Conservation (phyloP, 345 rosid species). For the Arabis hirsuta region DNA sequence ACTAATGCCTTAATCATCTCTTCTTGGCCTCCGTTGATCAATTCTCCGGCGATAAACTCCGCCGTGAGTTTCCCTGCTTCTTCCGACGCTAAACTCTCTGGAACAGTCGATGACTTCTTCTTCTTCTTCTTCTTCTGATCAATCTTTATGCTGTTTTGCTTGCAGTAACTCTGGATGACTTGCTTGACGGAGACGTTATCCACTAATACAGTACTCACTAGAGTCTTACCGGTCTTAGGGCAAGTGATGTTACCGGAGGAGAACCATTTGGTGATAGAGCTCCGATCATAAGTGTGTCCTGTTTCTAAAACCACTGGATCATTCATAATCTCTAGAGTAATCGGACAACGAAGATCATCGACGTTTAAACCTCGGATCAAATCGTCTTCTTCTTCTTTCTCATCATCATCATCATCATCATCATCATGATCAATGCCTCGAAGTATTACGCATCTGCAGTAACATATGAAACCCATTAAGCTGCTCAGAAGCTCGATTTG, state of each 20-base stretch:
- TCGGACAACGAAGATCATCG: conserved; percentile 77
- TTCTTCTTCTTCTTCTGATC: conserved; percentile 29
- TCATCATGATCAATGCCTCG: conserved; percentile 45
- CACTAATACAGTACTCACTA: conserved; percentile 47
- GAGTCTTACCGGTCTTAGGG: conserved; percentile 70
- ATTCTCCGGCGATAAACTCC: conserved; percentile 52
- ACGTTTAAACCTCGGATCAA: conserved; percentile 42
- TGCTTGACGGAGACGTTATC: conserved; percentile 57
- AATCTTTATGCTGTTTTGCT: conserved; percentile 49
- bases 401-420: conserved; percentile 34
- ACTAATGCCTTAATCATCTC: conserved; percentile 60
- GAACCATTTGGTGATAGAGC: conserved; percentile 71
- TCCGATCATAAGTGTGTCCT: conserved; percentile 76
- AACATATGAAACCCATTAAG: conserved; percentile 61
- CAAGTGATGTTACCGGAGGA: conserved; percentile 64
- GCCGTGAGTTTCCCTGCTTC: conserved; percentile 58
- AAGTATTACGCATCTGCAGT: conserved; percentile 66
- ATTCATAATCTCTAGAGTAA: conserved; percentile 70
- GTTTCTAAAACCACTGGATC: conserved; percentile 71
- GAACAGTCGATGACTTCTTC: conserved; percentile 26
- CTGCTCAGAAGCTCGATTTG: conserved; percentile 52
- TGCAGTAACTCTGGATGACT: conserved; percentile 53
- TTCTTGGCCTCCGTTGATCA: conserved; percentile 45
- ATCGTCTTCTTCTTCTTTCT: conserved; percentile 30
- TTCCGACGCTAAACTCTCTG: conserved; percentile 64